phyloP scores from a whole-genome alignment of 495 filamentous ascomycete species.

The Diplogelasinospora grovesii region DNA sequence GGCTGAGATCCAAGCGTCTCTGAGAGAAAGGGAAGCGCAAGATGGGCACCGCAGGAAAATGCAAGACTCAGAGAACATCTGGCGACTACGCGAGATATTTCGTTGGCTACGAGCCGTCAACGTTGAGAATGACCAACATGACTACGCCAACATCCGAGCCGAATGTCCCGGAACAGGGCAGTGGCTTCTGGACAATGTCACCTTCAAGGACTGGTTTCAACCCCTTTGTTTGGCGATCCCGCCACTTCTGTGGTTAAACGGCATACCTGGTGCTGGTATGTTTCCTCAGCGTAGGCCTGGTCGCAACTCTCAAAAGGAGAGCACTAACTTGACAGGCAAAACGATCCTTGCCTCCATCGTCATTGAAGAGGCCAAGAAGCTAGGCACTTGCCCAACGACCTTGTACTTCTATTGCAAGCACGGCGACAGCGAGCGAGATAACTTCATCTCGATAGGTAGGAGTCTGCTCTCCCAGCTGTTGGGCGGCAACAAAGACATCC shows the following conservation, averaged over 20 bases:
- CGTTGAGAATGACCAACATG: not conserved
- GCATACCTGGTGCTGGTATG: constrained; percentile 3
- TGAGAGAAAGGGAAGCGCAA: not conserved
- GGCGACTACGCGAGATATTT: not conserved
- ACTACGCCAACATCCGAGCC: not conserved
- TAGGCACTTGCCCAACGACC: not conserved
- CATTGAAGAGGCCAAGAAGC: not conserved
- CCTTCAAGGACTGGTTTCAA: not conserved
- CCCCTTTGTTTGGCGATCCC: not conserved
- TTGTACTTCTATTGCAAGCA: constrained; percentile 5
- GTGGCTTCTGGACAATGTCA: not conserved
- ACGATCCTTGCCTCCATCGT: constrained; percentile 3
- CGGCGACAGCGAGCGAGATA: not conserved
- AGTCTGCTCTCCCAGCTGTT: not conserved
- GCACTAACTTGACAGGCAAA: constrained; percentile 3
- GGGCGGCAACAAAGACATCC: not conserved
- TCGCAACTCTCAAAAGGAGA: not conserved
- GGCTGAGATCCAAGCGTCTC: constrained; percentile 7
- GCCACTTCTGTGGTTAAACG: constrained; percentile 3
- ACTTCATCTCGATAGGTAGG: not conserved
- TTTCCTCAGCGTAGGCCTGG: not conserved
- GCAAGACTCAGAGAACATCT: not conserved
- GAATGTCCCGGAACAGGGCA: not conserved
- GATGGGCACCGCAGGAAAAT: not conserved
- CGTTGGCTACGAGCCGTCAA: not conserved